Conservation (phyloP, 768 basidiomycete species). For the Leccinum pellstonianum region DNA sequence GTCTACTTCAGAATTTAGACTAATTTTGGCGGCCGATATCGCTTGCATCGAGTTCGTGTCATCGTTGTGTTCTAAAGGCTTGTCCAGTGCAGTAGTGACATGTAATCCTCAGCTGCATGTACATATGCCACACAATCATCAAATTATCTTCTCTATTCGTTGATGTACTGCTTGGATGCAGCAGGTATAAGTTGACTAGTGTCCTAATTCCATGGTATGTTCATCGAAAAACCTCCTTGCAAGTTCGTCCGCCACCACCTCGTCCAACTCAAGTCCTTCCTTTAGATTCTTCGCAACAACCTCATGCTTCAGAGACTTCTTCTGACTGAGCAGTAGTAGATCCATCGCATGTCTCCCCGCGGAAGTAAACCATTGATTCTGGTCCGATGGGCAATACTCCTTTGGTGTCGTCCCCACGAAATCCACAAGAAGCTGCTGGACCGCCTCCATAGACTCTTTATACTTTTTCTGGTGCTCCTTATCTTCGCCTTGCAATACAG, state of each 20-base stretch:
- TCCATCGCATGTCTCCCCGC: slow-evolving; percentile 18
- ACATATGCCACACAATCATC: not conserved
- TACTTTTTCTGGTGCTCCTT: slow-evolving; percentile 19
- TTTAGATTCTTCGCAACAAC: slow-evolving; percentile 9
- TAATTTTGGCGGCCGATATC: not conserved
- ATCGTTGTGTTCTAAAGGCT: not conserved
- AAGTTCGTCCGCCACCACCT: slow-evolving; percentile 9
- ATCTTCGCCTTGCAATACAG: slow-evolving; percentile 25
- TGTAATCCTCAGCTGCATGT: too few relatives aligned
- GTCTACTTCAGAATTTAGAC: slow-evolving; percentile 8
- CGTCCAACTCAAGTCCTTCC: slow-evolving; percentile 10
- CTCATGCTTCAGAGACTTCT: slow-evolving; percentile 11
- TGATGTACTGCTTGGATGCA: not conserved
- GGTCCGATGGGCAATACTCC: slow-evolving; percentile 13
- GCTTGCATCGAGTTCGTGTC: not conserved
- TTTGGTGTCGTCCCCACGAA: slow-evolving; percentile 9
- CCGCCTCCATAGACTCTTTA: slow-evolving; percentile 9
- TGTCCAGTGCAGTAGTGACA: too few relatives aligned
- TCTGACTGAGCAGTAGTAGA: slow-evolving; percentile 12
- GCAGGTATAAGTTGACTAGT: not conserved
- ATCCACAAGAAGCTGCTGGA: slow-evolving; percentile 14
- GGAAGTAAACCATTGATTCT: slow-evolving; percentile 14
- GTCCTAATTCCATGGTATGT: slow-evolving; percentile 7
- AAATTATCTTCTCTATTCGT: not conserved
- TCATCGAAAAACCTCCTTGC: slow-evolving; percentile 16